phyloP scores from a whole-genome alignment of 2,329 filamentous ascomycete genomes.

The Diaporthe citriasiana region DNA sequence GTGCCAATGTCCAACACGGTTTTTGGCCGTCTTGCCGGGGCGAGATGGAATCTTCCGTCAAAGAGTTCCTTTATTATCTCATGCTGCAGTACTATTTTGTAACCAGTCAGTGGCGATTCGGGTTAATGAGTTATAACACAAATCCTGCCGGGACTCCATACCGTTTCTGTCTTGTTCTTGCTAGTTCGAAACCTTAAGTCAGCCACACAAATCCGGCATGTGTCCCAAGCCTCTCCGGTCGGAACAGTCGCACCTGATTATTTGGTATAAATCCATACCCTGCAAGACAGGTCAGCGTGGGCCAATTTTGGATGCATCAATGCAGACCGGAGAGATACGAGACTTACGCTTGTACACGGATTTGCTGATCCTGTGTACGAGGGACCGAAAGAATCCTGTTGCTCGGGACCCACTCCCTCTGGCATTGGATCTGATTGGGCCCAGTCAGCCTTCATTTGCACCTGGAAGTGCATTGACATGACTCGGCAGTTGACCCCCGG shows the following conservation, averaged over 20 bases:
- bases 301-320: not conserved
- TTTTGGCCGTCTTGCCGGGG: conserved; percentile 47
- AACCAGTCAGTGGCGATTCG: conserved; percentile 6
- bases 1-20: conserved; percentile 50
- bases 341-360: conserved; percentile 44
- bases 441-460: conserved; percentile 18
- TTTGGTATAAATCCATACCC: conserved; percentile 43
- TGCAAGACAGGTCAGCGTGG: not conserved
- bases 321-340: conserved; percentile 9
- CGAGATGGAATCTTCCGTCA: conserved; percentile 48
- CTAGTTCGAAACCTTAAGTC: conserved; percentile 43
- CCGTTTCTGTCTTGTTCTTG: conserved; percentile 50
- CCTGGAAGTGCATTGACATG: not conserved
- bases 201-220: conserved; percentile 37
- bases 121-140: not conserved
- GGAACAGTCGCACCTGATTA: conserved; percentile 43
- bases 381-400: conserved; percentile 44
- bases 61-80: conserved; percentile 49
- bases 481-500: conserved; percentile 23
- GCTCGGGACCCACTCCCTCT: conserved; percentile 34
- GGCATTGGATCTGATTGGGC: conserved; percentile 22
- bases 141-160: conserved; percentile 40
- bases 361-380: conserved; percentile 46
- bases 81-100: conserved; percentile 47
- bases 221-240: too few relatives aligned